Evolutionary conservation across 2,329 filamentous ascomycete species (phyloP).

Genomic region (Ophiosphaerella korrae): DNA sequence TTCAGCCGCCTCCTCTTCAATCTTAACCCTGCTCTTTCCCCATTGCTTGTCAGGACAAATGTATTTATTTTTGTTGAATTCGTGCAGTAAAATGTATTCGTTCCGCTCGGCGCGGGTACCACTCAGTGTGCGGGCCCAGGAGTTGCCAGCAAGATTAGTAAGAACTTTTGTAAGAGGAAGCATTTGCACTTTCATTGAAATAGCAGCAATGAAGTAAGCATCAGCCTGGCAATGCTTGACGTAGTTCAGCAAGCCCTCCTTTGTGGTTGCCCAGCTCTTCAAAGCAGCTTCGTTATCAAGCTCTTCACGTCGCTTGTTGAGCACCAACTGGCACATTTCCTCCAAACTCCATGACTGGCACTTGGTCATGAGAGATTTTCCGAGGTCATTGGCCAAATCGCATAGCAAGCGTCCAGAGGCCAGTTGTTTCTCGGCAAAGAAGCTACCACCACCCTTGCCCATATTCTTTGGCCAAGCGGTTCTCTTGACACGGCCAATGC

Average conservation of each 20-base stretch:
- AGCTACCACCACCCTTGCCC: constrained; percentile 82
- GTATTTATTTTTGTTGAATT: constrained; percentile 96
- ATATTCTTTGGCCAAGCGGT: constrained; percentile 86
- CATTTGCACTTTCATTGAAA: constrained; percentile 88
- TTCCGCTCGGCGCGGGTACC: constrained; percentile 97
- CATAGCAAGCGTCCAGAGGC: constrained; percentile 89
- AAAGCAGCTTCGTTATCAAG: constrained; percentile 87
- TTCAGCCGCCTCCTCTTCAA: constrained; percentile 74
- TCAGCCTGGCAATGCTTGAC: constrained; percentile 92
- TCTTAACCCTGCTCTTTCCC: constrained; percentile 74
- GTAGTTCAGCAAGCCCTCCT: constrained; percentile 89
- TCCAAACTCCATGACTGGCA: constrained; percentile 98
- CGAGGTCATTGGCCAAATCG: constrained; percentile 93
- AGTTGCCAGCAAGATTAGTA: constrained; percentile 96
- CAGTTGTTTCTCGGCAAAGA: constrained; percentile 90
- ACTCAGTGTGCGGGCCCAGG: constrained; percentile 93
- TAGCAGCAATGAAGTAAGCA: constrained; percentile 91
- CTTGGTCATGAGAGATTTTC: constrained; percentile 95
- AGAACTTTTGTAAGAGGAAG: constrained; percentile 91
- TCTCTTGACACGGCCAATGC: constrained; percentile 84
- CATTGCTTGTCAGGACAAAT: constrained; percentile 95
- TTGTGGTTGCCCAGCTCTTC: constrained; percentile 82
- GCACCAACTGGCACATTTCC: constrained; percentile 94
- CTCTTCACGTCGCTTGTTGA: constrained; percentile 77
- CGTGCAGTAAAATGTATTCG: constrained; percentile 97